Evolutionary conservation across 2,329 filamentous ascomycete genomes (phyloP).

Genomic region (Fusarium poae): DNA sequence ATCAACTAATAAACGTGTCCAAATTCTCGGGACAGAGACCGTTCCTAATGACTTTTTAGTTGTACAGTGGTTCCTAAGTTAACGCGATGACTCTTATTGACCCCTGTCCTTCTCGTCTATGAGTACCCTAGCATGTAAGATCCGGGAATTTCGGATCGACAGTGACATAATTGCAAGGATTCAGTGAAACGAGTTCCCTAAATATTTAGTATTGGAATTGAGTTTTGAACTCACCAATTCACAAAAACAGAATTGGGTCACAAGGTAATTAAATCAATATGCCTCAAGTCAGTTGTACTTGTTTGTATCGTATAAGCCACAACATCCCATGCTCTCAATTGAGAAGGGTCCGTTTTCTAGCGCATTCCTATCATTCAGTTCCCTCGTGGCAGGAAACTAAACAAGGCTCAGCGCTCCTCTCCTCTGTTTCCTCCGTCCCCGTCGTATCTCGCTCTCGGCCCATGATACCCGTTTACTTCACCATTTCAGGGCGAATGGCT

Average conservation of each 20-base stretch:
- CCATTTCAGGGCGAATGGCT: conserved; percentile 34
- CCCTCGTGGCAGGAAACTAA: conserved; percentile 23
- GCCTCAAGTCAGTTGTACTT: background rate
- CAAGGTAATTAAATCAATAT: background rate
- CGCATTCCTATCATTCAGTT: conserved; percentile 25
- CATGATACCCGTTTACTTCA: conserved; percentile 22
- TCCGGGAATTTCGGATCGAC: conserved; percentile 28
- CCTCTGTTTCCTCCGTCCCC: conserved; percentile 11
- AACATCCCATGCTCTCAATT: background rate
- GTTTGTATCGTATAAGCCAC: conserved; percentile 1
- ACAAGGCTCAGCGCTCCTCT: background rate
- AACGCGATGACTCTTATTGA: conserved; percentile 27
- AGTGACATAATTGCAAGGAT: conserved; percentile 22
- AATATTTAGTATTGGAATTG: conserved; percentile 3
- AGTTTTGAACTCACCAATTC: background rate
- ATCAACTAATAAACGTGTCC: conserved; percentile 6
- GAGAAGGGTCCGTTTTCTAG: conserved; percentile 19
- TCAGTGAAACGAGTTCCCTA: conserved; percentile 9
- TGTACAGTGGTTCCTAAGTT: conserved; percentile 2
- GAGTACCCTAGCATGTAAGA: conserved; percentile 36
- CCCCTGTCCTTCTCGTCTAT: conserved; percentile 24
- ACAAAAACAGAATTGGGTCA: background rate
- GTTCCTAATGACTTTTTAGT: conserved; percentile 7
- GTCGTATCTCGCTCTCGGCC: conserved; percentile 47
- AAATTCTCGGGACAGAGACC: conserved; percentile 1